These are phyloP conservation scores for Dictyostelium capitatum DNA, from an alignment of 78 protist species.

Conservation along the genomic window DNA sequence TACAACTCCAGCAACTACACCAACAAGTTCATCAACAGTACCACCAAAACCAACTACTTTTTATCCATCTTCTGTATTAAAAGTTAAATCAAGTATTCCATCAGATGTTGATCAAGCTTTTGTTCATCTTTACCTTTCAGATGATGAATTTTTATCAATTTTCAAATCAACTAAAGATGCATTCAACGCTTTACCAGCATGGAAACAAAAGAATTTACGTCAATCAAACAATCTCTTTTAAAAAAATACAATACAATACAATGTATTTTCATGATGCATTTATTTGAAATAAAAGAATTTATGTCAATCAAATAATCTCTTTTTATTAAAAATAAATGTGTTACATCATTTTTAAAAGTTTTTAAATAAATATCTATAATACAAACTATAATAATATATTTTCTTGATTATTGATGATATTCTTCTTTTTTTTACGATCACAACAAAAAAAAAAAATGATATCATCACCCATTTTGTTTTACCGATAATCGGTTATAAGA, in stretches of 20 bases:
- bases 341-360: no score
- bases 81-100: neutral
- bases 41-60: neutral
- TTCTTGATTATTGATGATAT: no score
- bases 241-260: no score
- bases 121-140: slow-evolving; percentile 3
- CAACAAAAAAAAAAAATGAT: no score
- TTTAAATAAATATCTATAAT: no score
- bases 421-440: no score
- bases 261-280: no score
- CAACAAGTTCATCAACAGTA: neutral
- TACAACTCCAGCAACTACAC: neutral
- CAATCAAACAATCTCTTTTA: neutral
- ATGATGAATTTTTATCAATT: neutral
- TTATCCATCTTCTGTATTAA: neutral
- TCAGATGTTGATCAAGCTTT: neutral
- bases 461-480: no score
- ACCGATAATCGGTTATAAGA: neutral
- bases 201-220: slow-evolving; percentile 19
- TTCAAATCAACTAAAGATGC: slow-evolving; percentile 7
- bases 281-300: slow-evolving; percentile 3
- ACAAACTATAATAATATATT: no score
- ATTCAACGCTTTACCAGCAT: neutral
- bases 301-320: neutral
- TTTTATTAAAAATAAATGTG: no score